Base-by-base conservation (phyloP, 2,329 filamentous ascomycete genomes). In the Botrytis pseudocinerea region DNA sequence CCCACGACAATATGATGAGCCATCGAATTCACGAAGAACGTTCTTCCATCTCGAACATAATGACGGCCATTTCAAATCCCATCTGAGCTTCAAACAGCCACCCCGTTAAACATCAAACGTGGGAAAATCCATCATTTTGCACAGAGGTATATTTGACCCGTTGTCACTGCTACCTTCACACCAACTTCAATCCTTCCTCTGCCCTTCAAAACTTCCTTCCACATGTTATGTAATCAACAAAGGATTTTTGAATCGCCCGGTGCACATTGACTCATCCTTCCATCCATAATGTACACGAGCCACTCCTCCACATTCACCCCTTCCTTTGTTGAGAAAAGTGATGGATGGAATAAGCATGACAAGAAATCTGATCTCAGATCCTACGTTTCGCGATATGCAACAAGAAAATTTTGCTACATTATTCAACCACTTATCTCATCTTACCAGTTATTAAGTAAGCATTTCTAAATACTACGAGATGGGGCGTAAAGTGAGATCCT, bases 341-440 rank as follows among this genome's bases (percentile, higher is more conserved):
- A 57, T 64, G n/a, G 25, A 46, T 57, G 48, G 14, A 35, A 66
- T 54, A 38, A 66, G 48, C 63, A 38, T 38, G 42, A 48, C 28
- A 65, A 48, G 32, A 57, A 44, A 69, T 69, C 25, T 38, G 65
- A 69, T 69, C 69, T 71, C 44, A 71, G 69, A 71, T 71, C 59
- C 69, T 42, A 35, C 14, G 25, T 71, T 54, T 71, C 61, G 25
- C 44, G 69, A 71, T 28, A 54, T 71, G 69, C 69, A 71, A 71
- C 69, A 65, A 48, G 16, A 38, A 28, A 16, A 5, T 38, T 9
- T 40, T 42, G 7, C 42, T 32, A 51, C 44, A 22, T 25, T 42
- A 40, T 64, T 40, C 44, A 51, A n/a, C 32, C 69, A 71, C 44
- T 69, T 42, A 59, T 42, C 18, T 28, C 40, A 42, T 42, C 35